These are phyloP conservation scores for Aristolochia contorta DNA, from an alignment of 164 flowering plant species.

Conservation along the genomic window DNA sequence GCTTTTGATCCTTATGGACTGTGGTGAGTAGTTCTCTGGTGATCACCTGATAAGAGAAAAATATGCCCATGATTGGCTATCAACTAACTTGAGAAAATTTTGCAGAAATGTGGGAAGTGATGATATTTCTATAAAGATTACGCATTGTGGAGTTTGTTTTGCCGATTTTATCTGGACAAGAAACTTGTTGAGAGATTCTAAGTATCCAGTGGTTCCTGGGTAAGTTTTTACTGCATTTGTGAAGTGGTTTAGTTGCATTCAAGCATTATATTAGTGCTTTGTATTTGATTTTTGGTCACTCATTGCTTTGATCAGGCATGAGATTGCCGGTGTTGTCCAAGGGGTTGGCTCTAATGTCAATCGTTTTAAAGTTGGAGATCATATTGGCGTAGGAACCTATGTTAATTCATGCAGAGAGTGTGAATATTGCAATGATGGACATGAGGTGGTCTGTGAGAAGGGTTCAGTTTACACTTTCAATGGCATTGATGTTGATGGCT, in stretches of 20 bases:
- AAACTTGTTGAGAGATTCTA: constrained; percentile 33
- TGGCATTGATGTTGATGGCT: constrained; percentile 60
- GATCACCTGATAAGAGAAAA: background rate
- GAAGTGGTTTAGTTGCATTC: background rate
- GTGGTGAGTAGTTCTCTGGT: background rate
- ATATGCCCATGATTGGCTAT: background rate
- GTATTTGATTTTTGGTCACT: background rate
- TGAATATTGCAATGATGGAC: constrained; percentile 47
- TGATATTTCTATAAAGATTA: constrained; percentile 53
- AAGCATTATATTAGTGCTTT: background rate
- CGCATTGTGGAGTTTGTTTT: constrained; percentile 79
- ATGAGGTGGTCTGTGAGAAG: constrained; percentile 49
- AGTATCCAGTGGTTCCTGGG: constrained; percentile 83
- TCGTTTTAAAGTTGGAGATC: constrained; percentile 69
- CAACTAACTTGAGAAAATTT: constrained; percentile 7
- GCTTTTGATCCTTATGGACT: background rate
- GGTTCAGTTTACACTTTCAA: constrained; percentile 51
- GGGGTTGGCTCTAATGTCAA: constrained; percentile 58
- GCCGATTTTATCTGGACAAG: constrained; percentile 63
- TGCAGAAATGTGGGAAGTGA: constrained; percentile 42
- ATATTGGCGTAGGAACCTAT: constrained; percentile 81
- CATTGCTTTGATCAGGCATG: constrained; percentile 43
- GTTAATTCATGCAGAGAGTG: constrained; percentile 80
- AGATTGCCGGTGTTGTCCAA: constrained; percentile 70
- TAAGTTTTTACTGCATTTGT: constrained; percentile 9